Conservation (phyloP, 306 rosid species). For the Fragaria vesca region DNA sequence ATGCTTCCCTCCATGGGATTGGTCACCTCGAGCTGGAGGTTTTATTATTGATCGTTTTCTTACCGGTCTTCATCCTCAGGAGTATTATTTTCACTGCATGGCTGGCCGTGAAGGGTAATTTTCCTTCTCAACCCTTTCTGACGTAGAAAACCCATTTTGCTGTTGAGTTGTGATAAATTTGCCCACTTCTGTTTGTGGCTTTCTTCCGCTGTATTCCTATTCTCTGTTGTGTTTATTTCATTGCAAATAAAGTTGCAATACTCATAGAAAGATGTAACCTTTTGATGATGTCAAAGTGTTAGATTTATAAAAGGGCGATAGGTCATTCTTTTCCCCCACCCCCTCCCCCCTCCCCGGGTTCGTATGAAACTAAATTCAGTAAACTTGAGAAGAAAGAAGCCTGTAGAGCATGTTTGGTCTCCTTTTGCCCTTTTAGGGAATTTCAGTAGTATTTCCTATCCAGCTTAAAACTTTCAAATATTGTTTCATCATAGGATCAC, state of each 20-base stretch:
- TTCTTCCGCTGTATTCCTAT: background rate
- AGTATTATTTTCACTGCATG: conserved; percentile 97
- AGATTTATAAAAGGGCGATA: too few relatives aligned
- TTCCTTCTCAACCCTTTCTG: conserved; percentile 17
- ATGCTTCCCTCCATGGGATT: conserved; percentile 95
- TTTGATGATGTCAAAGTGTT: background rate
- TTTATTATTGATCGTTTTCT: conserved; percentile 93
- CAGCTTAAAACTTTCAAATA: background rate
- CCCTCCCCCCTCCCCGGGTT: too few relatives aligned
- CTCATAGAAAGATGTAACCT: background rate
- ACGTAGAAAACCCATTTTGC: background rate
- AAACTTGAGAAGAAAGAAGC: too few relatives aligned
- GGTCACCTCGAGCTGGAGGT: conserved; percentile 91
- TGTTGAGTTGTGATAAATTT: background rate
- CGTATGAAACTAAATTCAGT: too few relatives aligned
- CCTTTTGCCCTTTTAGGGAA: background rate
- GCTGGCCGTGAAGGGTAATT: conserved; percentile 98
- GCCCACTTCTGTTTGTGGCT: background rate
- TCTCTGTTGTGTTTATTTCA: background rate
- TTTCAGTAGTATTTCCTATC: background rate
- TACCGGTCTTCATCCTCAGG: conserved; percentile 92
- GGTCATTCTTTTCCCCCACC: too few relatives aligned
- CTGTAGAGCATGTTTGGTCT: too few relatives aligned
- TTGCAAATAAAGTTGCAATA: background rate
- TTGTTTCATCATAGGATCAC: background rate